Evolutionary conservation across 2,329 filamentous ascomycete species (phyloP).

Genomic region (Zymoseptoria brevis): DNA sequence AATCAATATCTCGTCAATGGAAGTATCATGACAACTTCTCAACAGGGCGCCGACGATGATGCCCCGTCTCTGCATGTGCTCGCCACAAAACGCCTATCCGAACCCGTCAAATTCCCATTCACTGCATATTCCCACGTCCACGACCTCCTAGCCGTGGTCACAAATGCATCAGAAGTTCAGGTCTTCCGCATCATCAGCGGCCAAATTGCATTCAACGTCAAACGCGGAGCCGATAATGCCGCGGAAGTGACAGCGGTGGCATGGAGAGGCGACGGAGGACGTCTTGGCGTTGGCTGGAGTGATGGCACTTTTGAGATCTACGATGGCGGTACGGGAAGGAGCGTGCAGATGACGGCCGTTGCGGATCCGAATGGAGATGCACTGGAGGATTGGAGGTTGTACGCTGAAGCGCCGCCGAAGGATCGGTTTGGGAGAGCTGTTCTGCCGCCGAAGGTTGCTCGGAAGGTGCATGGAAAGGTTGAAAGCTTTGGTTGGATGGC

Average conservation of each 20-base stretch:
- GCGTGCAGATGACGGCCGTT: slow-evolving; percentile 6
- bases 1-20: background rate
- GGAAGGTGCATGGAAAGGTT: slow-evolving; percentile 6
- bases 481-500: slow-evolving; percentile 20
- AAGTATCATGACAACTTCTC: background rate
- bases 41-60: background rate
- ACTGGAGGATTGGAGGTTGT: slow-evolving; percentile 15
- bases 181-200: slow-evolving; percentile 75
- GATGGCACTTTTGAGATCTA: slow-evolving; percentile 53
- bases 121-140: slow-evolving; percentile 75
- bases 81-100: slow-evolving; percentile 51
- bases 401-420: slow-evolving; percentile 5
- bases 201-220: slow-evolving; percentile 56
- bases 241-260: slow-evolving; percentile 31
- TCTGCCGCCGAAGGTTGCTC: background rate
- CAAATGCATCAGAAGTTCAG: slow-evolving; percentile 58
- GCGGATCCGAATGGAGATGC: slow-evolving; percentile 1
- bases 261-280: slow-evolving; percentile 42
- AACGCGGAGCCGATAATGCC: slow-evolving; percentile 31
- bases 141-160: slow-evolving; percentile 70
- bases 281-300: slow-evolving; percentile 71
- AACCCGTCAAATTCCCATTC: slow-evolving; percentile 48
- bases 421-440: background rate
- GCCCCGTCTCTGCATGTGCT: slow-evolving; percentile 9
- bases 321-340: slow-evolving; percentile 29